Evolutionary conservation across 768 basidiomycete species (phyloP).

Genomic region (Pulveroboletus frians): DNA sequence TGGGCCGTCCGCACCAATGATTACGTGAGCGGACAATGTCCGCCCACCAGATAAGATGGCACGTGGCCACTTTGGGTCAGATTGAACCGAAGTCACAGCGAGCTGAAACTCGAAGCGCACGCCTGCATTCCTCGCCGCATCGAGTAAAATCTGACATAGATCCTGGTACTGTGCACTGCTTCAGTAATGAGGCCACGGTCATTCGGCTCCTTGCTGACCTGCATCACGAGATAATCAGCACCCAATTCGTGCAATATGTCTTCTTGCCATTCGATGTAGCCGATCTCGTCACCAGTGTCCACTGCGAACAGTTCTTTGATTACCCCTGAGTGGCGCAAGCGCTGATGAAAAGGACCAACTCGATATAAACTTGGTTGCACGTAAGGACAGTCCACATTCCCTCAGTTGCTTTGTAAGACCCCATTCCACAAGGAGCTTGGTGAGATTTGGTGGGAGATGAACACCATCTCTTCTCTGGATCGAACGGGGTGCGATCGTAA

Average conservation of each 20-base stretch:
- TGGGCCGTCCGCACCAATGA: constrained; percentile 62
- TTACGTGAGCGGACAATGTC: constrained; percentile 44
- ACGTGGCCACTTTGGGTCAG: constrained; percentile 26
- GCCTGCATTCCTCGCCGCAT: constrained; percentile 44
- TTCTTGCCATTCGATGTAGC: constrained; percentile 44
- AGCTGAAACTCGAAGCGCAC: constrained; percentile 46
- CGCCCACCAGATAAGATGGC: constrained; percentile 42
- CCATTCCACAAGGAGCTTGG: constrained; percentile 53
- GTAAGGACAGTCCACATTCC: constrained; percentile 29
- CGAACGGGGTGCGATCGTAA: neutral
- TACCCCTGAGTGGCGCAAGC: neutral
- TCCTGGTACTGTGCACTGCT: constrained; percentile 44
- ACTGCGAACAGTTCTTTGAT: constrained; percentile 28
- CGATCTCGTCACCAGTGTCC: constrained; percentile 41
- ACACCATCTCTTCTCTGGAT: constrained; percentile 36
- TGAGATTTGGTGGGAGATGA: constrained; percentile 57
- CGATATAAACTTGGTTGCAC: constrained; percentile 23
- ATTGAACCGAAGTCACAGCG: constrained; percentile 32
- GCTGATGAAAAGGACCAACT: constrained; percentile 8
- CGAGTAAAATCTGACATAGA: constrained; percentile 44
- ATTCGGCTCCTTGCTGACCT: constrained; percentile 30
- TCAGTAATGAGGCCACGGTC: neutral
- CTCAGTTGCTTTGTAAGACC: constrained; percentile 43
- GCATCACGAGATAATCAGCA: constrained; percentile 49
- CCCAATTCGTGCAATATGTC: constrained; percentile 48